Conservation (phyloP, 2,329 filamentous ascomycete genomes). For the Cytospora piceicola region DNA sequence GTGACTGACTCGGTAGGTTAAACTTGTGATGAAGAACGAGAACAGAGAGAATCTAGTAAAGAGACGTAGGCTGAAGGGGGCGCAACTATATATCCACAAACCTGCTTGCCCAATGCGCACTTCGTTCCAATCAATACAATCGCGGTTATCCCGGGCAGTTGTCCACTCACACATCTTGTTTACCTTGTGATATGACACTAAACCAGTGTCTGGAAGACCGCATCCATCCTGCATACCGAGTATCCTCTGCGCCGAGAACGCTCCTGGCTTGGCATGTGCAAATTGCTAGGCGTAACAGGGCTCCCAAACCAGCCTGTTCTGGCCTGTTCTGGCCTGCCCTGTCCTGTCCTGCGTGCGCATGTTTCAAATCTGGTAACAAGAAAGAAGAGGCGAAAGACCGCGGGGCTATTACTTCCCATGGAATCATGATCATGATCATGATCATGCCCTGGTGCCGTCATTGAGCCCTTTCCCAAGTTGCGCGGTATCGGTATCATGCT, state of each 20-base stretch:
- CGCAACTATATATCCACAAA: conserved; percentile 23
- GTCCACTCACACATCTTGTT: neutral
- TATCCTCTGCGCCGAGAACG: neutral
- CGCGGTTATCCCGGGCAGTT: conserved; percentile 7
- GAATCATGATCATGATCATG: neutral
- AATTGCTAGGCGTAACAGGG: neutral
- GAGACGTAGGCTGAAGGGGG: conserved; percentile 8
- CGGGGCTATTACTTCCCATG: neutral
- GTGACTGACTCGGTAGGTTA: neutral
- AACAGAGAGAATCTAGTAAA: neutral
- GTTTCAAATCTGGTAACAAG: neutral
- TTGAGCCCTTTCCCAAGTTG: neutral
- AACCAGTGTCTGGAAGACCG: neutral
- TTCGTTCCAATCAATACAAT: neutral
- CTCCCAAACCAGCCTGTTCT: neutral
- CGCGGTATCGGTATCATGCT: neutral
- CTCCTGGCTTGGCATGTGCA: conserved; percentile 1
- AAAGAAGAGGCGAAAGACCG: neutral
- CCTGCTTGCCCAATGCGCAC: conserved; percentile 19
- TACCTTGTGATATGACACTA: neutral
- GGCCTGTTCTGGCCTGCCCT: neutral
- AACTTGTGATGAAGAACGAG: neutral
- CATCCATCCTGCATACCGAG: neutral
- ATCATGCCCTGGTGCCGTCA: conserved; percentile 11
- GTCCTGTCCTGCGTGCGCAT: neutral